Base-by-base conservation (phyloP, 768 basidiomycete species). In the Boletus subcaerulescens region DNA sequence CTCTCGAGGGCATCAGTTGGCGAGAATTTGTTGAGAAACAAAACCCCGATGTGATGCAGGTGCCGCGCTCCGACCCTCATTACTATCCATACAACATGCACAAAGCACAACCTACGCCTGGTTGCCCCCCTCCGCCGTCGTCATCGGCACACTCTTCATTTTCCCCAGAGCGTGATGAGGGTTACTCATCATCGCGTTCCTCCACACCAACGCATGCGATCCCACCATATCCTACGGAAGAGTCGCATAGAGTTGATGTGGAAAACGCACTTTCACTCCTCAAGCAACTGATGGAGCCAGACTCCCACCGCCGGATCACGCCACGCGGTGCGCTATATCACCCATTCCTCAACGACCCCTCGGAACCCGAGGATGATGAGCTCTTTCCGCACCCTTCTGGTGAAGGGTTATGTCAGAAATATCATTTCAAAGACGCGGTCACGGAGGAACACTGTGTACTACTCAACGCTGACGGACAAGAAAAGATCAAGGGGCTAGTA, bases 311-410 rank as follows among this genome's bases (percentile, higher is more conserved):
- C 50, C 82, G 95, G 20, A 80, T 86, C 52, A 93, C 91, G 4
- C 91, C 95, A 4, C 77, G 79, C 17, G 76, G 81, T 8, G 91
- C 88, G 17, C 77, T 98, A 44, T 80, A 80, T 54, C 94, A 98
- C 64, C 79, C 82, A 0, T 98, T 97, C 71, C 76, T 98, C 11
- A 59, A 63, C 31, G 82, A 80, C 44, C 65, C 71, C 0, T 77
- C 74, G 18, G 76, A 73, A 31, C 62, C 60, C 4, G 79, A 77
- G 32, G 87, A 91, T 50, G 87, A 89, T 53, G 83, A 80, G 53
- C 80, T 79, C 59, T 82, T 85, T 51, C 90, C 91, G 8, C 86
- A 88, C 63, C 81, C 80, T 22, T 80, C 78, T 50, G 86, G 85
- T 3, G 74, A 82, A 59, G 91, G 90, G 2, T 74, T 82, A 5